These are phyloP conservation scores for Pseudocohnilembus persalinus DNA, from an alignment of 169 alveolate genomes.

Conservation along the genomic window DNA sequence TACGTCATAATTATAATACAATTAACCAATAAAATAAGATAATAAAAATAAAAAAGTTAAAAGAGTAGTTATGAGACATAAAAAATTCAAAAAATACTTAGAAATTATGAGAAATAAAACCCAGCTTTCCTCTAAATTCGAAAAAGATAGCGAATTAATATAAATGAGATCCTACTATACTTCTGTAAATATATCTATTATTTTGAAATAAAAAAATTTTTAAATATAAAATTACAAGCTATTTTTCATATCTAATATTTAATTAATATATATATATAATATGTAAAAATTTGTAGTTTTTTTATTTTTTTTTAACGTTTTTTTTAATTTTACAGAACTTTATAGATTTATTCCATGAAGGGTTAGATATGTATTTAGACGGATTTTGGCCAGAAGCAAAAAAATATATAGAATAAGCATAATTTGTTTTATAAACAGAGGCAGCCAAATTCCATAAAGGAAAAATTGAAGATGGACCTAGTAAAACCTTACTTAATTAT, in stretches of 20 bases:
- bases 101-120: slow-evolving; percentile 14
- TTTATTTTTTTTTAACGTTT: background rate
- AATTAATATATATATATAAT: background rate
- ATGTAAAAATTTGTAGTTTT: background rate
- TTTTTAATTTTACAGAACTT: background rate
- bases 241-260: too few species aligned
- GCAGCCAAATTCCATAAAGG: background rate
- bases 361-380: slow-evolving; percentile 29
- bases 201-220: too few species aligned
- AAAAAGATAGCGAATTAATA: slow-evolving; percentile 22
- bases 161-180: slow-evolving; percentile 12
- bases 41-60: slow-evolving; percentile 10
- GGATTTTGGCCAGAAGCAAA: slow-evolving; percentile 43
- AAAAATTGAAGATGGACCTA: slow-evolving; percentile 36
- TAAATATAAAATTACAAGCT: too few species aligned
- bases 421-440: background rate
- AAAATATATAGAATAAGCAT: slow-evolving; percentile 14
- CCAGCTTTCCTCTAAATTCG: background rate
- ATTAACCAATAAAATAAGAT: background rate
- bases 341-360: slow-evolving; percentile 10
- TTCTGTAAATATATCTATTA: slow-evolving; percentile 11
- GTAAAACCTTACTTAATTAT: slow-evolving; percentile 6
- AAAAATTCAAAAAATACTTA: background rate
- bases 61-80: background rate
- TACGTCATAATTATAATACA: slow-evolving; percentile 1